Evolutionary conservation across 768 basidiomycete species (phyloP).

Genomic region (Candolleomyces efflorescens): DNA sequence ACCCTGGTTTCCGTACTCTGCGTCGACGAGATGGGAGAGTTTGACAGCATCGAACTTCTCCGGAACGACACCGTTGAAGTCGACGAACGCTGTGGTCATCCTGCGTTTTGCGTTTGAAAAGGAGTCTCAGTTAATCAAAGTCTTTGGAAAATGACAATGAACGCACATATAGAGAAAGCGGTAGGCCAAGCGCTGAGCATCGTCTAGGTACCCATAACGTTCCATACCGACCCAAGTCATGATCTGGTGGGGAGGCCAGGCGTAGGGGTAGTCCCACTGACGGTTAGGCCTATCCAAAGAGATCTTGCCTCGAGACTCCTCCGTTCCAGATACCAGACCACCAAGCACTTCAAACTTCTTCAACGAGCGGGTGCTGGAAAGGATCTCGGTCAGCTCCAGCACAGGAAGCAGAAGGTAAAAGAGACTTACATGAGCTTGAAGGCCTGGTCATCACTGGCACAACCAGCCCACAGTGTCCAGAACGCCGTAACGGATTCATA

Average conservation of each 20-base stretch:
- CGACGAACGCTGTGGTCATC: slow-evolving; percentile 93
- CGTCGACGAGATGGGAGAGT: slow-evolving; percentile 93
- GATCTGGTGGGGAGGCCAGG: slow-evolving; percentile 94
- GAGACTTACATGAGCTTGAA: slow-evolving; percentile 84
- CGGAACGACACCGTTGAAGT: slow-evolving; percentile 97
- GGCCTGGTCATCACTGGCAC: slow-evolving; percentile 93
- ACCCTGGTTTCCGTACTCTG: slow-evolving; percentile 95
- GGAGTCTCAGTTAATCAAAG: no score
- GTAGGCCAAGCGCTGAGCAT: slow-evolving; percentile 91
- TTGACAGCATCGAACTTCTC: slow-evolving; percentile 99
- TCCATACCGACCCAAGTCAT: slow-evolving; percentile 98
- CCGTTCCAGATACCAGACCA: slow-evolving; percentile 93
- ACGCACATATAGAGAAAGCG: slow-evolving; percentile 94
- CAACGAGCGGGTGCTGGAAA: slow-evolving; percentile 69
- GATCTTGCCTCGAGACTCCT: slow-evolving; percentile 93
- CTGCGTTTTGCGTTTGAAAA: no score
- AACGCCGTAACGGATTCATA: slow-evolving; percentile 97
- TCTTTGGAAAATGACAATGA: not conserved
- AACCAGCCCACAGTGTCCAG: slow-evolving; percentile 97
- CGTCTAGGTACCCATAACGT: slow-evolving; percentile 92
- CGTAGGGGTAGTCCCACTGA: slow-evolving; percentile 97
- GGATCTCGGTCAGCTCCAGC: slow-evolving; percentile 13
- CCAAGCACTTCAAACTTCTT: slow-evolving; percentile 96
- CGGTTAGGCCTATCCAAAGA: slow-evolving; percentile 95
- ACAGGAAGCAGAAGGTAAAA: slow-evolving; percentile 1